Conservation (phyloP, 768 basidiomycete species). For the Collybia sordida region DNA sequence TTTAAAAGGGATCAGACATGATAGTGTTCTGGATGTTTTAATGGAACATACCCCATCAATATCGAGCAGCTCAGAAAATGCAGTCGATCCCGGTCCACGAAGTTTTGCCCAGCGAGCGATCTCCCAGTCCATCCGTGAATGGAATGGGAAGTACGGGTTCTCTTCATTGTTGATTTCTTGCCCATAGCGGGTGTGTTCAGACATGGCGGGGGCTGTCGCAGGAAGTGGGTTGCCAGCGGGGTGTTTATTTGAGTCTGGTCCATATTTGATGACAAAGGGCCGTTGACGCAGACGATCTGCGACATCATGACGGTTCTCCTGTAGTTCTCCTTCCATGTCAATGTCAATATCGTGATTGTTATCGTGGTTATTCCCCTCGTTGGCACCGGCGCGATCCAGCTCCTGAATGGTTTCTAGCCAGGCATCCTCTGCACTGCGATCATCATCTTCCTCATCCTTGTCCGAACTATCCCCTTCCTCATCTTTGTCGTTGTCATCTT, state of each 20-base stretch:
- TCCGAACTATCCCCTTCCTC: too few species aligned
- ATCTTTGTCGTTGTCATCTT: too few species aligned
- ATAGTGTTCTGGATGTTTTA: neutral
- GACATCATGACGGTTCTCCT: neutral
- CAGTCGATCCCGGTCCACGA: conserved; percentile 31
- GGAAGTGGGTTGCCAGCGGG: conserved; percentile 3
- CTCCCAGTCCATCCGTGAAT: conserved; percentile 35
- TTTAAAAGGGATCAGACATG: conserved; percentile 7
- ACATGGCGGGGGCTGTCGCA: neutral
- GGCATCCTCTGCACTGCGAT: neutral
- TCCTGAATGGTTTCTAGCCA: neutral
- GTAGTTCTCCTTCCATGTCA: neutral
- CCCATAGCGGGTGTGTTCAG: conserved; percentile 1
- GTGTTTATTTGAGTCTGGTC: conserved; percentile 3
- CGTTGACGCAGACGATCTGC: neutral
- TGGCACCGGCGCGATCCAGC: neutral
- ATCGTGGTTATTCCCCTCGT: neutral
- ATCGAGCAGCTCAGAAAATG: conserved; percentile 33
- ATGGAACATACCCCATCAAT: conserved; percentile 36
- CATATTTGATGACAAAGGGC: neutral
- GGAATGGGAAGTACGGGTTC: conserved; percentile 30
- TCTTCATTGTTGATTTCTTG: neutral
- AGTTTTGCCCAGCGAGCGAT: conserved; percentile 40
- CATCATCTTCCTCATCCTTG: neutral
- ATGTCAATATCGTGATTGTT: neutral